A percentile compares a stretch with the other conserved stretches of the same genome.
phyloP scores from a whole-genome alignment of 108 stramenopile species.

The Cyclotella distinguenda region DNA sequence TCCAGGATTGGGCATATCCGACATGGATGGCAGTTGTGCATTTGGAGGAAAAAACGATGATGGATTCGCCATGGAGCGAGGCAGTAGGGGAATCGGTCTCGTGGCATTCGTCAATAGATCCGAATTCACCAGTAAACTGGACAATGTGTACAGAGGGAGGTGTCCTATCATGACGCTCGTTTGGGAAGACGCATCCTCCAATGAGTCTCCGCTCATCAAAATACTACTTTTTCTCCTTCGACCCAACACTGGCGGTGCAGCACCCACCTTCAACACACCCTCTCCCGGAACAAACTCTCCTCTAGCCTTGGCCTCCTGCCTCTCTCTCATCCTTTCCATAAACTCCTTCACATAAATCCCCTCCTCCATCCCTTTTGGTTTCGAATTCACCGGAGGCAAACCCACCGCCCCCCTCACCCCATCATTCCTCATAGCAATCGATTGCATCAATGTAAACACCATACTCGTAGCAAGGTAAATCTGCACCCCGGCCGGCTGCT shows the following conservation, averaged over 20 bases:
- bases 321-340: conserved; percentile 55
- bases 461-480: conserved; percentile 79
- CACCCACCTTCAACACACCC: conserved; percentile 47
- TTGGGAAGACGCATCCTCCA: not conserved
- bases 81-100: conserved; percentile 28
- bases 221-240: conserved; percentile 42
- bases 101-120: conserved; percentile 15
- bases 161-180: conserved; percentile 3
- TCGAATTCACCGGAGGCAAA: conserved; percentile 56
- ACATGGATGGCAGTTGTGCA: conserved; percentile 12
- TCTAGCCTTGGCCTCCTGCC: conserved; percentile 35
- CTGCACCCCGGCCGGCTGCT: conserved; percentile 78
- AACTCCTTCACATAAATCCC: conserved; percentile 69
- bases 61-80: not conserved
- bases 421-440: conserved; percentile 69
- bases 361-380: conserved; percentile 55
- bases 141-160: conserved; percentile 23
- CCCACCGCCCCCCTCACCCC: conserved; percentile 53
- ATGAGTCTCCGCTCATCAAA: not conserved
- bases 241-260: conserved; percentile 52
- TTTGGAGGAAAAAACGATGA: not conserved
- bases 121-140: conserved; percentile 25
- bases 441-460: conserved; percentile 75
- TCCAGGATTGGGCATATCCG: conserved; percentile 55
- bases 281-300: conserved; percentile 38